Evolutionary conservation across 2,329 filamentous ascomycete species (phyloP), one percentile per base, ranked within the genome.

Genomic region (Diaporthe sp.): DNA sequence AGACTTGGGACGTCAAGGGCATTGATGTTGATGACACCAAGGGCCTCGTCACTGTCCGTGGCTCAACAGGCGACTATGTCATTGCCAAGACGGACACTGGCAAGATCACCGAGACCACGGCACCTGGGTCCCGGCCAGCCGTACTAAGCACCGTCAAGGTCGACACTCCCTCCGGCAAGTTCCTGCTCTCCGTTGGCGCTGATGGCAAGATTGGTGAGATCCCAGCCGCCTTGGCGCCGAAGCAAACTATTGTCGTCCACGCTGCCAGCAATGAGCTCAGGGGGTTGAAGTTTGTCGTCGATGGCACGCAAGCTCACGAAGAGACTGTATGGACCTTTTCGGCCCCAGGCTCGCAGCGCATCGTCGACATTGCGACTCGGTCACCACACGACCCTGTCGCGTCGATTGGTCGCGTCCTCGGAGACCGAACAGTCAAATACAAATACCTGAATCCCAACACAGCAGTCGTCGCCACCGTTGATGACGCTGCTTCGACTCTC

Each of bases 361-460:
- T 98, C 72, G 86, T 93, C 9, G 87, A 89, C 60, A 88, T 97
- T 53, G 92, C 92, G 3, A 89, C 92, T 25, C 90, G 93, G 65
- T 92, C 95, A 13, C 82, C 90, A 3, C 93, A 96, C 78, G 96
- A 99, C 79, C 95, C 95, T 0, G 92, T 98, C 65, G 96, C 97
- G 4, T 98, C 97, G 0, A 98, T 99, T 79, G 97, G 97, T 13
- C 95, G 95, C 76, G 97, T 98, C 1, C 90, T 99, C 31, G 96
- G 95, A 37, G 94, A 99, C 81, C 92, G 97, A 58, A 93, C 92
- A n/a, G 97, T 99, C 65, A 90, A 96, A 78, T 99, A 99, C 91
- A 99, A 99, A 86, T 98, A 98, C 82, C 87, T 99, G 55, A 98
- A 97, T 85, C 92, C 94, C 0, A 98, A 98, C 84, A 90, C 95